phyloP scores from a whole-genome alignment of 2,329 filamentous ascomycete species.

The Orbilia blumenaviensis region DNA sequence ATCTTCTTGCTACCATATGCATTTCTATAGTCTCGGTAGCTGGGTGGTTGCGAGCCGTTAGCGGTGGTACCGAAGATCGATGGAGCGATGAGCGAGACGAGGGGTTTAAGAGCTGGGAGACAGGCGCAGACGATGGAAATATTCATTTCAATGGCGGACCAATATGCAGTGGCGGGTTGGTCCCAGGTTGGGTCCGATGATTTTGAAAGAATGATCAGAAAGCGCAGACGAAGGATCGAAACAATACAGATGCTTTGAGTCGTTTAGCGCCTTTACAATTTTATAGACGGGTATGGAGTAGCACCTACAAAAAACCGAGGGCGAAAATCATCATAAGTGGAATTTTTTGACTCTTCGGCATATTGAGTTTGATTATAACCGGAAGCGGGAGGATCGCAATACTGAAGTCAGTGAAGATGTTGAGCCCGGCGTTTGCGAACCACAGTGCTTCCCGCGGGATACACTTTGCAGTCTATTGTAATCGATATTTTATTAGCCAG shows the following conservation, averaged over 20 bases:
- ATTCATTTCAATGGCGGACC: constrained; percentile 62
- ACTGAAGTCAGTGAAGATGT: constrained; percentile 57
- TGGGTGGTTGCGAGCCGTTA: constrained; percentile 28
- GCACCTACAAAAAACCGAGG: constrained; percentile 61
- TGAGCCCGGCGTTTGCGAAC: constrained; percentile 57
- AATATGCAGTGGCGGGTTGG: constrained; percentile 58
- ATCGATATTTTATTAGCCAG: neutral
- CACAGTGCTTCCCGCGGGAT: constrained; percentile 58
- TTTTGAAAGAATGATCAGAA: constrained; percentile 43
- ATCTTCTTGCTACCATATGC: constrained; percentile 33
- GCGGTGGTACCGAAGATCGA: constrained; percentile 27
- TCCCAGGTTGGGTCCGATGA: constrained; percentile 50
- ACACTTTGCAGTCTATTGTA: constrained; percentile 55
- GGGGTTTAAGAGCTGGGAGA: constrained; percentile 59
- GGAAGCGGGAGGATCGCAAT: constrained; percentile 61
- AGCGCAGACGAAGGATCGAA: constrained; percentile 41
- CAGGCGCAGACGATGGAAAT: constrained; percentile 61
- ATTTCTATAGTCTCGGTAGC: constrained; percentile 40
- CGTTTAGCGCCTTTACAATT: too few species aligned
- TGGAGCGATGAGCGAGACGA: constrained; percentile 55
- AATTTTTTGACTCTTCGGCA: constrained; percentile 63
- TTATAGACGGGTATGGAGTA: neutral
- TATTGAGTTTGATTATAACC: constrained; percentile 63
- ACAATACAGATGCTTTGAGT: constrained; percentile 48
- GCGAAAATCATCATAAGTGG: constrained; percentile 63